Evolutionary conservation across 2,329 filamentous ascomycete genomes (phyloP).

Genomic region (Ophiostoma himal-ulmi): DNA sequence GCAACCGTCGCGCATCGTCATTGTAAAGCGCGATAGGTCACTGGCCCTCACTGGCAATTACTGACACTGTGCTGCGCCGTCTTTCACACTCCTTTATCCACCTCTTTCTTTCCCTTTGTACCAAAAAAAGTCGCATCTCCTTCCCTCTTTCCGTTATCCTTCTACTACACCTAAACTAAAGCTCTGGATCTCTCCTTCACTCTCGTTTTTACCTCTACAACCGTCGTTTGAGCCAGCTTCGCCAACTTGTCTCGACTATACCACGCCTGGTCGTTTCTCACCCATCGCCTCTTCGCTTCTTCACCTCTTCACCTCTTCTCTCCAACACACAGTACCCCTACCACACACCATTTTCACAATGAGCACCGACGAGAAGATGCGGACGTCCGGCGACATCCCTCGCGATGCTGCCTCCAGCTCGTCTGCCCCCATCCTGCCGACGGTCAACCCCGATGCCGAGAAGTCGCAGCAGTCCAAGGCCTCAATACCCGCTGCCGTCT

Average conservation of each 20-base stretch:
- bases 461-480: slow-evolving; percentile 62
- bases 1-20: slow-evolving; percentile 16
- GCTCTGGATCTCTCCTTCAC: slow-evolving; percentile 3
- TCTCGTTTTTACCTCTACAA: background rate
- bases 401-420: slow-evolving; percentile 45
- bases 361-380: slow-evolving; percentile 71
- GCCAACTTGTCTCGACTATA: background rate
- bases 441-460: slow-evolving; percentile 68
- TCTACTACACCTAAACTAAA: background rate
- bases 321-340: background rate
- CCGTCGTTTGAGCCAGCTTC: background rate
- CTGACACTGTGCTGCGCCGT: background rate
- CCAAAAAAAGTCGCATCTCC: slow-evolving; percentile 11
- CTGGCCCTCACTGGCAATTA: background rate
- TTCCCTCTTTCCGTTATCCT: slow-evolving; percentile 4
- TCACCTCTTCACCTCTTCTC: background rate
- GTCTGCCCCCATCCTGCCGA: slow-evolving; percentile 61
- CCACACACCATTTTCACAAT: slow-evolving; percentile 39
- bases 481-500: slow-evolving; percentile 72
- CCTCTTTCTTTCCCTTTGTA: background rate
- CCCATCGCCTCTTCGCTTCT: background rate
- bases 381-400: slow-evolving; percentile 70
- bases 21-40: slow-evolving; percentile 14
- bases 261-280: background rate
- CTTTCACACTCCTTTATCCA: background rate